These are phyloP conservation scores for Entomortierella chlamydospora DNA, from an alignment of 192 early-diverging fungal genomes.

Conservation along the genomic window DNA sequence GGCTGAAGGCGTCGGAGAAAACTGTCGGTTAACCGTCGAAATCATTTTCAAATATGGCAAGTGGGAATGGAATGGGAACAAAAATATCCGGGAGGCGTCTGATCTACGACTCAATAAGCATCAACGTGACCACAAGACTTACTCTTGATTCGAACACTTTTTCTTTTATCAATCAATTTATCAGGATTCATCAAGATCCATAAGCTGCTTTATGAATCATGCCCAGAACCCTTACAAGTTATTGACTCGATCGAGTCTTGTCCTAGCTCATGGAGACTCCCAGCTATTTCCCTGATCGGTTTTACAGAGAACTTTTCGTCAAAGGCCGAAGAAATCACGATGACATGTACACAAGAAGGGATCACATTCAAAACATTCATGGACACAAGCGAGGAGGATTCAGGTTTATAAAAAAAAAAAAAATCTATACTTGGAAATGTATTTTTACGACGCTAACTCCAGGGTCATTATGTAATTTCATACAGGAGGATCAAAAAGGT, in stretches of 20 bases:
- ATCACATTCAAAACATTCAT: slow-evolving; percentile 25
- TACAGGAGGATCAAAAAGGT: slow-evolving; percentile 7
- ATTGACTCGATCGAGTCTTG: slow-evolving; percentile 19
- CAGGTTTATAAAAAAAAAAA: background rate
- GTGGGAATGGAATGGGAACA: too few relatives aligned
- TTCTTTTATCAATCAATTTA: background rate
- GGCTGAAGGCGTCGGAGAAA: slow-evolving; percentile 44
- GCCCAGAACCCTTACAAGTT: slow-evolving; percentile 23
- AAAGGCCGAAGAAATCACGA: slow-evolving; percentile 42
- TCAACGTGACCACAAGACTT: background rate
- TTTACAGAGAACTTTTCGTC: slow-evolving; percentile 38
- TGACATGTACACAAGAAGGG: slow-evolving; percentile 24
- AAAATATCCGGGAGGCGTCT: too few relatives aligned
- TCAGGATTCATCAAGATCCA: slow-evolving; percentile 52
- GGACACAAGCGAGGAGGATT: slow-evolving; percentile 5
- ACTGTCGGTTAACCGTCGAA: slow-evolving; percentile 39
- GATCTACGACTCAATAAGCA: background rate
- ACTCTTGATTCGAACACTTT: background rate
- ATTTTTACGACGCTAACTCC: too few relatives aligned
- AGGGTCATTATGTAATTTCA: too few relatives aligned
- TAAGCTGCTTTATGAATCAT: slow-evolving; percentile 44
- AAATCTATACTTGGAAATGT: too few relatives aligned
- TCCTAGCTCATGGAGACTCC: slow-evolving; percentile 34
- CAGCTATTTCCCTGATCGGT: slow-evolving; percentile 22
- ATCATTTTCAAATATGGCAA: slow-evolving; percentile 45